Percentiles rank a stretch among this genome's conserved stretches.
Evolutionary conservation across 2,329 filamentous ascomycete species (phyloP).

Genomic region (Nigrograna mackinnonii): DNA sequence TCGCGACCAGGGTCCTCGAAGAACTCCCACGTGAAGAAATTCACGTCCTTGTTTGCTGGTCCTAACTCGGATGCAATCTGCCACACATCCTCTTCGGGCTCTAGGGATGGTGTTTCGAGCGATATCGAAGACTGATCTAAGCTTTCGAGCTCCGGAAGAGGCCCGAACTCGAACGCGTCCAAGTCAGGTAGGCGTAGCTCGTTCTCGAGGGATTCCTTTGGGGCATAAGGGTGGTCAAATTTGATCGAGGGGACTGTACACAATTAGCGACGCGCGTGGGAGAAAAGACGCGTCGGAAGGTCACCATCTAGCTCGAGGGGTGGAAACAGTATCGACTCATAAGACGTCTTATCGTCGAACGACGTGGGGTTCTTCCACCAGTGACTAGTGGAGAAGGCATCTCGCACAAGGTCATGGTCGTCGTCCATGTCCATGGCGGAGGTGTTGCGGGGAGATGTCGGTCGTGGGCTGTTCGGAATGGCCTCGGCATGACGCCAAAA

Average conservation of each 20-base stretch:
- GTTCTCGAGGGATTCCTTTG: constrained; percentile 33
- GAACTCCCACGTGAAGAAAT: constrained; percentile 70
- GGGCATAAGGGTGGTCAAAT: constrained; percentile 45
- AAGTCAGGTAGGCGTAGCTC: constrained; percentile 43
- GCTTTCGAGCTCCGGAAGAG: constrained; percentile 36
- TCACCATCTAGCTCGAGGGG: constrained; percentile 39
- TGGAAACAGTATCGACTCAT: constrained; percentile 34
- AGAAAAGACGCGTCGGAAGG: constrained; percentile 26
- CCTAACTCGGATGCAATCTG: constrained; percentile 36
- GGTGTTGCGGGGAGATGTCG: constrained; percentile 4
- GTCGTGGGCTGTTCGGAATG: not conserved
- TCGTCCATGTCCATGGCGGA: constrained; percentile 18
- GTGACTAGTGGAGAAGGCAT: constrained; percentile 67
- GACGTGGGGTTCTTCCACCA: constrained; percentile 62
- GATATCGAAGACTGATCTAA: constrained; percentile 35
- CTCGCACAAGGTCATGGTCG: constrained; percentile 48
- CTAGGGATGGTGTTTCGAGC: constrained; percentile 23
- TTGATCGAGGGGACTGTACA: constrained; percentile 36
- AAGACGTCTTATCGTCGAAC: constrained; percentile 22
- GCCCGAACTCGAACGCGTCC: constrained; percentile 44
- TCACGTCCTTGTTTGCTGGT: constrained; percentile 28
- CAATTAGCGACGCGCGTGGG: constrained; percentile 23
- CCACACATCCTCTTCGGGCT: constrained; percentile 44
- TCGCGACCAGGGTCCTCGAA: constrained; percentile 57
- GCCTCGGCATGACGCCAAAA: constrained; percentile 35